Conservation (phyloP, 345 rosid species). For the Streptanthus diversifolius region DNA sequence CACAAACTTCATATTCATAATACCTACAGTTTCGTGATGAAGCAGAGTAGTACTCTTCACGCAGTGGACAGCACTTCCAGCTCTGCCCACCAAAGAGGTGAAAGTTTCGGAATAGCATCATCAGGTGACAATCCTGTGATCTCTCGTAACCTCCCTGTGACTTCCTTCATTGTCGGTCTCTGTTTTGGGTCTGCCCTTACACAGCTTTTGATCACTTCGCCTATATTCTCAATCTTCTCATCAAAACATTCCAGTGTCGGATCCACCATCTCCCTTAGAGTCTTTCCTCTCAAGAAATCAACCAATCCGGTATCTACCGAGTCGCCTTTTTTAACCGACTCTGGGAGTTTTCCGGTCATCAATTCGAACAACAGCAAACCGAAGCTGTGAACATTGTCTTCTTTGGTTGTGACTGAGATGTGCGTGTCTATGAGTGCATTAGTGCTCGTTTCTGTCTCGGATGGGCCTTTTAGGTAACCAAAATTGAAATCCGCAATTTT, state of each 20-base stretch:
- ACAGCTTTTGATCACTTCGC: slow-evolving; percentile 64
- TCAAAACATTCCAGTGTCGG: slow-evolving; percentile 54
- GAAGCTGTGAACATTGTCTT: slow-evolving; percentile 57
- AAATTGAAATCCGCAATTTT: slow-evolving; percentile 60
- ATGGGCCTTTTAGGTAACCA: slow-evolving; percentile 39
- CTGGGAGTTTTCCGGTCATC: slow-evolving; percentile 71
- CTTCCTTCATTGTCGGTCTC: slow-evolving; percentile 59
- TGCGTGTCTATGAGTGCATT: slow-evolving; percentile 30
- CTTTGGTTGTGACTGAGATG: slow-evolving; percentile 17
- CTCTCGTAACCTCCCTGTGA: slow-evolving; percentile 52
- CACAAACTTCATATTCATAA: slow-evolving; percentile 17
- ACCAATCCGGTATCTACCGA: slow-evolving; percentile 40
- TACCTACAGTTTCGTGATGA: slow-evolving; percentile 27
- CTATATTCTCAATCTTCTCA: slow-evolving; percentile 47
- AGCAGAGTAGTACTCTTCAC: slow-evolving; percentile 12
- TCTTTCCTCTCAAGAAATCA: slow-evolving; percentile 40
- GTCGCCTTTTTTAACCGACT: slow-evolving; percentile 36
- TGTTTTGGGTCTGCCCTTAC: slow-evolving; percentile 50
- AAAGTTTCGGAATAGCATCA: slow-evolving; percentile 71
- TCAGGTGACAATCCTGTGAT: slow-evolving; percentile 67
- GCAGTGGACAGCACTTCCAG: slow-evolving; percentile 77
- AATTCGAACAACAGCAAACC: slow-evolving; percentile 69
- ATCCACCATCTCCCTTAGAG: slow-evolving; percentile 43
- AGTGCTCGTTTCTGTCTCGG: slow-evolving; percentile 31
- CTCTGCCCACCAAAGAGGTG: slow-evolving; percentile 96